Evolutionary conservation across 1,139 yeast species (phyloP).

Genomic region (Sugiyamaella sp.): DNA sequence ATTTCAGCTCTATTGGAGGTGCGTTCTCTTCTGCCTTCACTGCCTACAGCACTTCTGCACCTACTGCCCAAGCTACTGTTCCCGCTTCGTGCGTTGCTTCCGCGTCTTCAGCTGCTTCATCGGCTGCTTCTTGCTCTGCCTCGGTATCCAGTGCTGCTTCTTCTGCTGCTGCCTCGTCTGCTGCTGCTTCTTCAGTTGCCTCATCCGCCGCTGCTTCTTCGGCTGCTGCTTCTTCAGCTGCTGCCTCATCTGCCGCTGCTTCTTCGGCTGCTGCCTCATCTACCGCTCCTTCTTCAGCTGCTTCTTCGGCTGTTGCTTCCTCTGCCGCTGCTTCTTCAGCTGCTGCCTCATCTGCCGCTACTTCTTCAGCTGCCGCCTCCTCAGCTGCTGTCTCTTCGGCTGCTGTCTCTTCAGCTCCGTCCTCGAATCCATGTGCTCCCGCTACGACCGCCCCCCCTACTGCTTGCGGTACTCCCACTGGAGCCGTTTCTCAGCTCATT

Average conservation of each 20-base stretch:
- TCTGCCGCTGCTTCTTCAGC: slow-evolving; percentile 3
- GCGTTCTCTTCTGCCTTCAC: slow-evolving; percentile 20
- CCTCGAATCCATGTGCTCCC: background rate
- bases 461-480: slow-evolving; percentile 1
- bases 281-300: slow-evolving; percentile 6
- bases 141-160: slow-evolving; percentile 18
- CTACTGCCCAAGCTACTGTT: slow-evolving; percentile 16
- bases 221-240: slow-evolving; percentile 10
- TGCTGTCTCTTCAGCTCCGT: slow-evolving; percentile 10
- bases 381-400: slow-evolving; percentile 9
- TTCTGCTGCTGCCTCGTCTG: slow-evolving; percentile 13
- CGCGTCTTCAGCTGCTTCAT: slow-evolving; percentile 7
- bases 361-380: background rate
- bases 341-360: background rate
- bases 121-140: slow-evolving; percentile 15
- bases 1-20: slow-evolving; percentile 21
- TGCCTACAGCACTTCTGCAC: slow-evolving; percentile 14
- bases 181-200: background rate
- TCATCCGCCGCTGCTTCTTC: slow-evolving; percentile 8
- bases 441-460: slow-evolving; percentile 3
- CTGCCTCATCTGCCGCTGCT: slow-evolving; percentile 9
- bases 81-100: slow-evolving; percentile 12
- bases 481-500: slow-evolving; percentile 1
- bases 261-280: slow-evolving; percentile 8
- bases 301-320: slow-evolving; percentile 5